Percentiles rank a stretch among this genome's conserved stretches.
These are phyloP conservation scores for Paramecium sexaurelia DNA, from an alignment of 73 alveolate genomes.

Conservation along the genomic window DNA sequence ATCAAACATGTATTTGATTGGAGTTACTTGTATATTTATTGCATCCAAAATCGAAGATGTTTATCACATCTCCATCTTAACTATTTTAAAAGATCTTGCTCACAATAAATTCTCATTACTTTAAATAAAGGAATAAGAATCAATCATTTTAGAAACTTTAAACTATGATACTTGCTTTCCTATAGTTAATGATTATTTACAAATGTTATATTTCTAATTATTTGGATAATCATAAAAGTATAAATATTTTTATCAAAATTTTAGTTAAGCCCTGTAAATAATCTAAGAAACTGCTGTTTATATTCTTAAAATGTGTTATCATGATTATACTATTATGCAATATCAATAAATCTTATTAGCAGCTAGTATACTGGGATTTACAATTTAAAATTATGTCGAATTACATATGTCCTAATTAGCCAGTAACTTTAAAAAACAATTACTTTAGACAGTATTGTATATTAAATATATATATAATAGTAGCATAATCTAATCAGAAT, in stretches of 20 bases:
- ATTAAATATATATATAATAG: neutral
- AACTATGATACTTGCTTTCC: slow-evolving; percentile 46
- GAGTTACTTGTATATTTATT: slow-evolving; percentile 84
- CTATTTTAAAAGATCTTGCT: slow-evolving; percentile 15
- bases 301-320: slow-evolving; percentile 43
- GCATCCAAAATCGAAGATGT: slow-evolving; percentile 88
- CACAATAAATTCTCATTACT: slow-evolving; percentile 37
- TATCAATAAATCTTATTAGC: neutral
- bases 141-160: neutral
- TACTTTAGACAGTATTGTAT: neutral
- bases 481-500: neutral
- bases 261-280: neutral
- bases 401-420: neutral
- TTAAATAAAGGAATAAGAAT: slow-evolving; percentile 46
- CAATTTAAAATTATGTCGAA: neutral
- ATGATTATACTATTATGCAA: slow-evolving; percentile 43
- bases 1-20: slow-evolving; percentile 72
- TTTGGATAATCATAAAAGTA: neutral
- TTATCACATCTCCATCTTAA: slow-evolving; percentile 58
- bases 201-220: neutral
- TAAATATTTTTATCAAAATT: neutral
- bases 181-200: slow-evolving; percentile 12
- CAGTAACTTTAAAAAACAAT: neutral
- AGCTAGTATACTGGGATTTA: neutral
- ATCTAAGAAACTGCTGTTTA: slow-evolving; percentile 23